Base-by-base conservation (phyloP, 75 land plant species). In the Selaginella tamariscina region DNA sequence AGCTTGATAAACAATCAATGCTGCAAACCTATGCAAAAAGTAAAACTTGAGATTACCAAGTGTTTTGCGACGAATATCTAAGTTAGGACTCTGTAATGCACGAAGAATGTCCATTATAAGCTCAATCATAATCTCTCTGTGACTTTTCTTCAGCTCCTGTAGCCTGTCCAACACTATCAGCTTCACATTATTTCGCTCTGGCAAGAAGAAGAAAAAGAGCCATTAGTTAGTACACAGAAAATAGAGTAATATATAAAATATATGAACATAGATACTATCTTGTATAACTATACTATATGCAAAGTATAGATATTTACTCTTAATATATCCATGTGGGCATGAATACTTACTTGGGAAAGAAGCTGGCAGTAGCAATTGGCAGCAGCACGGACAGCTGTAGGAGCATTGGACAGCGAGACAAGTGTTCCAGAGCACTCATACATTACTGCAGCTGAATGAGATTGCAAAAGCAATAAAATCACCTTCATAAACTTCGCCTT, bases 181-280 rank as follows among this genome's bases (percentile, higher is more conserved):
- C 79, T 91, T 88, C 65, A 88, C 96, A 78, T 91, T 91, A 80
- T 91, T 83, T 91, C 96, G 68, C 96, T 88, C 68, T 88, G 93
- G 1, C 93, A 91, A n/a, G n/a, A n/a, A n/a, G n/a, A n/a, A n/a
- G n/a, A n/a, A n/a, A n/a, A n/a, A n/a, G n/a, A n/a, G n/a, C n/a
- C n/a, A n/a, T n/a, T n/a, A n/a, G n/a, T n/a, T n/a, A n/a, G n/a
- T n/a, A n/a, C n/a, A n/a, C n/a, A n/a, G n/a, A n/a, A n/a, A n/a
- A n/a, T n/a, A n/a, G n/a, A n/a, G n/a, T n/a, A n/a, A n/a, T n/a
- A n/a, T n/a, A n/a, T n/a, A n/a, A n/a, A n/a, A n/a, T n/a, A n/a
- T n/a, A n/a, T n/a, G n/a, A n/a, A n/a, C n/a, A n/a, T n/a, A n/a
- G n/a, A n/a, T n/a, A n/a, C n/a, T n/a, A n/a, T n/a, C n/a, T n/a